phyloP scores from a whole-genome alignment of 441 rosid species.

The Croton setiger region DNA sequence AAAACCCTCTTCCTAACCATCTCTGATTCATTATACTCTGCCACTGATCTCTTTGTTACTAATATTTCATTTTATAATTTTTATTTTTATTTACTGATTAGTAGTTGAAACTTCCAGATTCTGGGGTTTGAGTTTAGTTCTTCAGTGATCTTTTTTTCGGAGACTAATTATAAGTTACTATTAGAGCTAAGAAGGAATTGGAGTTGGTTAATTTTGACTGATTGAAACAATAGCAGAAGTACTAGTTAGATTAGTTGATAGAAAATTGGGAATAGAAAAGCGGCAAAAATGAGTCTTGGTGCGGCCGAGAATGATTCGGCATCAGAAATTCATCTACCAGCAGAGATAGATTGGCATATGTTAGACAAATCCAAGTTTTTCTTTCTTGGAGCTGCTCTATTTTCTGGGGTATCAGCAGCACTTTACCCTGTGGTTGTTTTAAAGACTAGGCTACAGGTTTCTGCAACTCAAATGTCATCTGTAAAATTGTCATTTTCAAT shows the following conservation, averaged over 20 bases:
- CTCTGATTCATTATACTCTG: not conserved
- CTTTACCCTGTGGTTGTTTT: slow-evolving; percentile 77
- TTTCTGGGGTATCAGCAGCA: slow-evolving; percentile 75
- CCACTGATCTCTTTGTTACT: not conserved
- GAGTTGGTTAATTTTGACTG: not conserved
- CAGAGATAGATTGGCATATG: slow-evolving; percentile 87
- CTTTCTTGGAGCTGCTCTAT: slow-evolving; percentile 81
- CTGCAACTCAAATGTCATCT: slow-evolving; percentile 46
- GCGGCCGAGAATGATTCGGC: slow-evolving; percentile 57
- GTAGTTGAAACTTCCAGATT: not conserved
- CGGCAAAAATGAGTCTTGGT: slow-evolving; percentile 69
- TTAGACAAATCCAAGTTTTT: slow-evolving; percentile 85
- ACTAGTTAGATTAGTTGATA: not conserved
- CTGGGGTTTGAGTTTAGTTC: slow-evolving; percentile 3
- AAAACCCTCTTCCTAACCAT: slow-evolving; percentile 5
- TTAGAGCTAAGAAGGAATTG: not conserved
- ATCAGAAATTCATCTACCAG: slow-evolving; percentile 55
- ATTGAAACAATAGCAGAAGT: not conserved
- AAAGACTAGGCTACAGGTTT: slow-evolving; percentile 83
- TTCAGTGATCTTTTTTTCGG: not conserved
- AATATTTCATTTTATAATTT: not conserved
- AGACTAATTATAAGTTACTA: not conserved
- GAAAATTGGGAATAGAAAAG: slow-evolving; percentile 22
- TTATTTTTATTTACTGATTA: not conserved
- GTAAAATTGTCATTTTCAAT: slow-evolving; percentile 44